phyloP scores from a whole-genome alignment of 352 stramenopile species.

The Pythium folliculosum region DNA sequence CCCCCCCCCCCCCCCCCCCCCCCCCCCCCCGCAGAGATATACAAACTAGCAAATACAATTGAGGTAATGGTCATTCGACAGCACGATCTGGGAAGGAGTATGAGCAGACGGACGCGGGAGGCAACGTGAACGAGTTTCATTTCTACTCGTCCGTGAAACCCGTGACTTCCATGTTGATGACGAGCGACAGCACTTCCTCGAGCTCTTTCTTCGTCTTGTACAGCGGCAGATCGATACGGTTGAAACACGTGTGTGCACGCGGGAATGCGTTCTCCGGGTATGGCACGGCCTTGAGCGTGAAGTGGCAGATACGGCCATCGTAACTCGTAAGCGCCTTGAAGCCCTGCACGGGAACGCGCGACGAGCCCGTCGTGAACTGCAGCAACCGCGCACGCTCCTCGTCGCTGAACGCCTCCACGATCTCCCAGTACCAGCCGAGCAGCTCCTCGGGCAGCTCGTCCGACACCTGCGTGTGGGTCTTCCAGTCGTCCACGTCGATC shows the following conservation, averaged over 20 bases:
- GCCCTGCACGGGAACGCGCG: constrained; percentile 82
- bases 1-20: too few species aligned
- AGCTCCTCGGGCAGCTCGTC: background rate
- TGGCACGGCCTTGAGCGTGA: constrained; percentile 58
- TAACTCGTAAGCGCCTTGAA: constrained; percentile 85
- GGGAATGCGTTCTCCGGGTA: constrained; percentile 70
- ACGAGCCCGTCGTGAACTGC: constrained; percentile 86
- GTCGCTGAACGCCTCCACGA: constrained; percentile 53
- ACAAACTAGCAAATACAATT: background rate
- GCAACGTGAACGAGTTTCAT: background rate
- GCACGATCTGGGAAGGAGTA: background rate
- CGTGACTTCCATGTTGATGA: constrained; percentile 96
- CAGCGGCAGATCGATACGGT: constrained; percentile 78
- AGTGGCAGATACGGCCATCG: constrained; percentile 79
- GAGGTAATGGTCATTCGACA: background rate
- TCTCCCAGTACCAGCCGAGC: constrained; percentile 79
- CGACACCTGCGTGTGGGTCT: constrained; percentile 30
- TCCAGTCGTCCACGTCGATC: constrained; percentile 91
- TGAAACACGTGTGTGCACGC: constrained; percentile 85
- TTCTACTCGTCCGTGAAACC: constrained; percentile 89
- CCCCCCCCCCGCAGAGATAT: background rate
- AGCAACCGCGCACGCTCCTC: constrained; percentile 82
- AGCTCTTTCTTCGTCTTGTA: constrained; percentile 90
- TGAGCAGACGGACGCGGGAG: background rate
- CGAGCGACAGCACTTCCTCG: constrained; percentile 92